Evolutionary conservation across 2,329 filamentous ascomycete genomes (phyloP), one percentile per base, ranked within the genome.

Genomic region (Colletotrichum shisoi): DNA sequence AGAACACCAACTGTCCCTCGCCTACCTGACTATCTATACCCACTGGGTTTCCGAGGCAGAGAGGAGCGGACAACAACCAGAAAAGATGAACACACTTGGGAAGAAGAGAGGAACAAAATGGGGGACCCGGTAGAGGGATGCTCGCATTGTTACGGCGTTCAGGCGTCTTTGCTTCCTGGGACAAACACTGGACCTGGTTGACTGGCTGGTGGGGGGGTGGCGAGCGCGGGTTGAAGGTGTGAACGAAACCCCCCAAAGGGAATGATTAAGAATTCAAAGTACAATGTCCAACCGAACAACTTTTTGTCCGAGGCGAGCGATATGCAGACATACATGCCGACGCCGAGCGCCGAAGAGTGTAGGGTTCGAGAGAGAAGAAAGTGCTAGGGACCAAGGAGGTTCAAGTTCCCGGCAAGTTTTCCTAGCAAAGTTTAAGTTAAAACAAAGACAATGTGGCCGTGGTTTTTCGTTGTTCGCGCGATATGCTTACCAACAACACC

Each of bases 141-240:
- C 57, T 68, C 66, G 66, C 66, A 68, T 68, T 68, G 57, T 68
- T 66, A 68, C 48, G 66, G 66, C 66, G 66, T 67, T 68, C 62
- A 68, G 66, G 66, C 66, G 66, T 68, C 66, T 68, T 67, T 68
- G 56, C 51, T 67, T 68, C 63, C 66, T 62, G 62, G 63, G 62
- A 68, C 64, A 68, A 67, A 68, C 64, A 68, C 65, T 68, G 63
- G 66, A 57, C 66, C 62, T 68, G 66, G 66, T 68, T 67, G 66
- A 57, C 57, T 68, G 57, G 48, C 27, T 31, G 27, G 27, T 31
- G 27, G 27, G 7, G 27, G 27, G 27, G 27, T n/a, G n/a, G 27
- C 27, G 27, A 27, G 40, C 62, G 57, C 62, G 66, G 66, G 66
- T 58, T 62, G 66, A 67, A 57, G 27, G 57, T 68, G 62, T 68